Conservation (phyloP, 306 rosid genomes). For the Gastrolobium bilobum region DNA sequence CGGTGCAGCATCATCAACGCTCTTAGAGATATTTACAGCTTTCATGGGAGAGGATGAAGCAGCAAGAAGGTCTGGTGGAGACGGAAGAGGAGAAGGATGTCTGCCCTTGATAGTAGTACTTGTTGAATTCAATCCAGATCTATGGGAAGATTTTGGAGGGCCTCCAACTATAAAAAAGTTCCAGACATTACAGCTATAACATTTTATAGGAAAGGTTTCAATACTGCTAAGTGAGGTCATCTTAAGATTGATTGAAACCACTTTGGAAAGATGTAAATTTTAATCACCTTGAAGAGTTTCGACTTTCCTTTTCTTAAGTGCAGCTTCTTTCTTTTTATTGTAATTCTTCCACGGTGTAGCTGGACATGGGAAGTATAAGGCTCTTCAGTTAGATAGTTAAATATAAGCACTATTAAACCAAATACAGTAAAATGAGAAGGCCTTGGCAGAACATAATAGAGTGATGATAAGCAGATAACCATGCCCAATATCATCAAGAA, state of each 20-base stretch:
- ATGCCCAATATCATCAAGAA: constrained; percentile 32
- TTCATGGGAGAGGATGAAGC: constrained; percentile 72
- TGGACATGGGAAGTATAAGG: constrained; percentile 59
- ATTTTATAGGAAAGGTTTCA: constrained; percentile 27
- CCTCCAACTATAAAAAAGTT: constrained; percentile 58
- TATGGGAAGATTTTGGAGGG: constrained; percentile 69
- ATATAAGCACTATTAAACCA: constrained; percentile 32
- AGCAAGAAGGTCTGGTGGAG: constrained; percentile 76
- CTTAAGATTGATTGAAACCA: constrained; percentile 35
- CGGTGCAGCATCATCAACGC: constrained; percentile 67
- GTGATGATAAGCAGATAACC: constrained; percentile 37
- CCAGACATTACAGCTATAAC: constrained; percentile 41
- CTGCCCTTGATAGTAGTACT: constrained; percentile 66
- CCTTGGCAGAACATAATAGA: constrained; percentile 46
- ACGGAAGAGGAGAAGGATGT: constrained; percentile 76
- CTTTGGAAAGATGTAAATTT: constrained; percentile 43
- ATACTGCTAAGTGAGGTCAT: constrained; percentile 20
- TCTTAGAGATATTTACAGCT: constrained; percentile 66
- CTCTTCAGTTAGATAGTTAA: constrained; percentile 38
- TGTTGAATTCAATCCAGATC: constrained; percentile 67
- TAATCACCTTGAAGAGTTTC: constrained; percentile 82
- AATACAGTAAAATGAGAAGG: constrained; percentile 33
- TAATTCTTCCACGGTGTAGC: constrained; percentile 79
- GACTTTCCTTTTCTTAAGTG: constrained; percentile 77
- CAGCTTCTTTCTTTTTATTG: constrained; percentile 82